Percentiles rank a stretch among this genome's conserved stretches.
These are phyloP conservation scores for Casuarina glauca DNA, from an alignment of 306 rosid genomes.

Conservation along the genomic window DNA sequence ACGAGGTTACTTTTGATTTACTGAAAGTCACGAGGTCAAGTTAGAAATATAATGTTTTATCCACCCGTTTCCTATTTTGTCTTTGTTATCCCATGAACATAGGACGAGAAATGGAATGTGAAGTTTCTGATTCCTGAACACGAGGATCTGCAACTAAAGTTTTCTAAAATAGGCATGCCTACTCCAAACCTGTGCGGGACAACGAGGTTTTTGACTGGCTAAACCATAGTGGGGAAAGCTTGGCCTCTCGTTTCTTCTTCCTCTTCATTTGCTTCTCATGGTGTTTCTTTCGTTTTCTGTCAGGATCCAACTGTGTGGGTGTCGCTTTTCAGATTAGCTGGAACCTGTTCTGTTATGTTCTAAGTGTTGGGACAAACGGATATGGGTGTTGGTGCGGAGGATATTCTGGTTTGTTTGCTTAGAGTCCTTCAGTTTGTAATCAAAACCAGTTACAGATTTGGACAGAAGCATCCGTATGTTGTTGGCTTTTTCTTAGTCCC, in stretches of 20 bases:
- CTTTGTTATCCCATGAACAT: conserved; percentile 26
- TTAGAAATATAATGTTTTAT: neutral
- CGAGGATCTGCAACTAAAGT: conserved; percentile 47
- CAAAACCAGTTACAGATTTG: conserved; percentile 36
- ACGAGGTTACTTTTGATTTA: neutral
- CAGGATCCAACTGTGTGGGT: conserved; percentile 7
- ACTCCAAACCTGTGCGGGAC: conserved; percentile 28
- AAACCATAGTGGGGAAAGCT: conserved; percentile 24
- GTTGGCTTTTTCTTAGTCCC: conserved; percentile 32
- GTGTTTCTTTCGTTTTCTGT: conserved; percentile 23
- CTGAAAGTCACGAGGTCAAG: neutral
- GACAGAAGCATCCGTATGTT: conserved; percentile 47
- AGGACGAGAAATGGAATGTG: conserved; percentile 28
- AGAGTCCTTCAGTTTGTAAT: conserved; percentile 35
- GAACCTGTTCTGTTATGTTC: neutral
- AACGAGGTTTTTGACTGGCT: conserved; percentile 32
- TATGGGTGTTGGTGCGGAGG: conserved; percentile 64
- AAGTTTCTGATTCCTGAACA: conserved; percentile 54
- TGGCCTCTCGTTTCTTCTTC: conserved; percentile 33
- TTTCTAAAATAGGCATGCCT: conserved; percentile 47
- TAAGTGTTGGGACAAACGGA: conserved; percentile 18
- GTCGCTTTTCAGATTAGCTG: neutral
- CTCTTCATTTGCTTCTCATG: conserved; percentile 29
- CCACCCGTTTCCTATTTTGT: conserved; percentile 25
- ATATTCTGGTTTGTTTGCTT: conserved; percentile 37